Conservation (phyloP, 2,329 filamentous ascomycete genomes). For the Phialophora tarda region DNA sequence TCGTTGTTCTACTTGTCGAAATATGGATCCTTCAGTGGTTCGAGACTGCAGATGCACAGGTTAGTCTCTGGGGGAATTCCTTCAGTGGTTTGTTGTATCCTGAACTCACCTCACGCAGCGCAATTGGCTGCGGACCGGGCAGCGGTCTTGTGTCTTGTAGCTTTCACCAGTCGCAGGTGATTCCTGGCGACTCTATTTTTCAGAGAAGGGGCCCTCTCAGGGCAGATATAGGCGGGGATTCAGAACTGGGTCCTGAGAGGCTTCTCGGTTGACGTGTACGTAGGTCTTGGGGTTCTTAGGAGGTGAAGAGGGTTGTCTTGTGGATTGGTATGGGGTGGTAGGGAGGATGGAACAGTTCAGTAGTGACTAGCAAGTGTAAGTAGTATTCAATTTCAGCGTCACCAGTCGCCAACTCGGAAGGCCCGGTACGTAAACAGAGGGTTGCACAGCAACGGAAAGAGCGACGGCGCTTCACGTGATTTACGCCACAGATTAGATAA, state of each 20-base stretch:
- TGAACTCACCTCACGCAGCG: constrained; percentile 75
- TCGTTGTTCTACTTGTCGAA: constrained; percentile 49
- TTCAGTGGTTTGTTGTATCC: not conserved
- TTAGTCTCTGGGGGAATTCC: constrained; percentile 10
- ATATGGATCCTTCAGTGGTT: constrained; percentile 53
- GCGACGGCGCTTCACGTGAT: not conserved
- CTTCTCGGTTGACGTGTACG: constrained; percentile 34
- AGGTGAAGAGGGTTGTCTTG: constrained; percentile 14
- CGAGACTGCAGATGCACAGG: constrained; percentile 38
- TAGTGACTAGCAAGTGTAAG: constrained; percentile 2
- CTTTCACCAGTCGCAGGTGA: constrained; percentile 39
- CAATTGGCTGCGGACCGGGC: constrained; percentile 80
- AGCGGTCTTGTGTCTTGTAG: constrained; percentile 46
- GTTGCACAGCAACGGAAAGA: constrained; percentile 12
- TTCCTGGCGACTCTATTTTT: constrained; percentile 30
- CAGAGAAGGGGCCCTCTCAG: constrained; percentile 38
- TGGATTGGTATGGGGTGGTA: constrained; percentile 20
- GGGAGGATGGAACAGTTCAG: constrained; percentile 21
- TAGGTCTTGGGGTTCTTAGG: constrained; percentile 23
- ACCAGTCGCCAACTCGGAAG: no score
- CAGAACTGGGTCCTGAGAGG: constrained; percentile 36
- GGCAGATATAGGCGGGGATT: constrained; percentile 28
- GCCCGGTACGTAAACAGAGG: constrained; percentile 7
- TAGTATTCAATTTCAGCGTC: not conserved
- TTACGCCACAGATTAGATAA: not conserved